Percentiles rank a stretch among this genome's conserved stretches.
Evolutionary conservation across 345 rosid genomes (phyloP).

Genomic region (Draba incana): DNA sequence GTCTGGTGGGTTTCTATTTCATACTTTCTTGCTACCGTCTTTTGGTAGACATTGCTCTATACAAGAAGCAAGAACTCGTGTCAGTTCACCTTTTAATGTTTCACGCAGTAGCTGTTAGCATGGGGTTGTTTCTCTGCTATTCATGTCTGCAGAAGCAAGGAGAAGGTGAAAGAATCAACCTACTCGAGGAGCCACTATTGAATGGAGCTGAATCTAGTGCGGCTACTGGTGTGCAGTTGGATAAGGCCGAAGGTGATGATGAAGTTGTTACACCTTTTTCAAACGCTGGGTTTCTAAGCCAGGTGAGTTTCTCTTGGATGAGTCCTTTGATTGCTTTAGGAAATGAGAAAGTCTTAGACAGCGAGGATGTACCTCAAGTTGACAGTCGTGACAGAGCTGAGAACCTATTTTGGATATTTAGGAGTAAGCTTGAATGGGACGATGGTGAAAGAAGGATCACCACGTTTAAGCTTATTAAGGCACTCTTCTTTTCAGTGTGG

Average conservation of each 20-base stretch:
- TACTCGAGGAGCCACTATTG: constrained; percentile 55
- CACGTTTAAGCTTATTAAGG: constrained; percentile 44
- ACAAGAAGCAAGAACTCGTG: constrained; percentile 36
- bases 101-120: constrained; percentile 55
- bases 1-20: constrained; percentile 72
- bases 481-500: constrained; percentile 44
- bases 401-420: constrained; percentile 38
- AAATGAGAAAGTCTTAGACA: constrained; percentile 47
- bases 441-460: constrained; percentile 45
- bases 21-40: constrained; percentile 62
- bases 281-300: constrained; percentile 46
- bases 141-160: constrained; percentile 51
- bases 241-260: constrained; percentile 38
- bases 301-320: constrained; percentile 56
- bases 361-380: constrained; percentile 53
- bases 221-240: constrained; percentile 28
- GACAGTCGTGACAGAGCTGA: constrained; percentile 45
- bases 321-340: constrained; percentile 49
- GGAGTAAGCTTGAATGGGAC: constrained; percentile 45
- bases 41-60: constrained; percentile 53
- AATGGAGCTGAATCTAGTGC: constrained; percentile 37
- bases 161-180: constrained; percentile 35
- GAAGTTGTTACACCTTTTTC: constrained; percentile 49
- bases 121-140: constrained; percentile 62
- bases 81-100: constrained; percentile 44